Conservation (phyloP, 169 alveolate species). For the Eimeria necatrix region DNA sequence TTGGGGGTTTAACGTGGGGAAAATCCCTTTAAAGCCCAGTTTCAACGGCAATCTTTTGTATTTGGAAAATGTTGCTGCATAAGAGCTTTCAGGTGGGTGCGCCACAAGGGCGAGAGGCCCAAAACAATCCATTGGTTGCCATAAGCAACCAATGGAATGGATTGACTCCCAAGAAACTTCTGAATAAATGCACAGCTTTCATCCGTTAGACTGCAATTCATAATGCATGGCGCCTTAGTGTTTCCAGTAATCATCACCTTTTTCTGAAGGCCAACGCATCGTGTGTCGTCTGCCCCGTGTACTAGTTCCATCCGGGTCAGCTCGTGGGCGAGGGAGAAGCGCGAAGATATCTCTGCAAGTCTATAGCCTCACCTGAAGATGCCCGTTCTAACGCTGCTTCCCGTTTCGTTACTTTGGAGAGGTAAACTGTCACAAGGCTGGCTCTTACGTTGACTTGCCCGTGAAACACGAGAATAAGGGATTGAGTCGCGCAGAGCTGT, state of each 20-base stretch:
- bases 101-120: not conserved
- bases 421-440: not conserved
- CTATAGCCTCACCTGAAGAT: constrained; percentile 52
- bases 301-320: not conserved
- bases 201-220: no score
- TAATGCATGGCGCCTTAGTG: no score
- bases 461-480: no score
- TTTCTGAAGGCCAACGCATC: not conserved
- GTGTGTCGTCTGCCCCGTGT: not conserved
- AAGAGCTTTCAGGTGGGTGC: constrained; percentile 32
- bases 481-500: no score
- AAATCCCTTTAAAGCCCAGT: no score
- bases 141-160: not conserved
- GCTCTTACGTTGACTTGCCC: no score
- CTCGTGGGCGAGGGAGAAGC: not conserved
- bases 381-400: not conserved
- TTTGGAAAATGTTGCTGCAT: not conserved
- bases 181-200: not conserved
- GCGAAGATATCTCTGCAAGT: not conserved
- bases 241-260: no score
- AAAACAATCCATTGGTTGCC: constrained; percentile 15
- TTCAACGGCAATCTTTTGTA: no score
- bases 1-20: not conserved
- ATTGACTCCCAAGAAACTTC: not conserved
- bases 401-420: constrained; percentile 50